Conservation (phyloP, 176 grass and related monocot genomes). For the Ampelocalamus luodianensis region DNA sequence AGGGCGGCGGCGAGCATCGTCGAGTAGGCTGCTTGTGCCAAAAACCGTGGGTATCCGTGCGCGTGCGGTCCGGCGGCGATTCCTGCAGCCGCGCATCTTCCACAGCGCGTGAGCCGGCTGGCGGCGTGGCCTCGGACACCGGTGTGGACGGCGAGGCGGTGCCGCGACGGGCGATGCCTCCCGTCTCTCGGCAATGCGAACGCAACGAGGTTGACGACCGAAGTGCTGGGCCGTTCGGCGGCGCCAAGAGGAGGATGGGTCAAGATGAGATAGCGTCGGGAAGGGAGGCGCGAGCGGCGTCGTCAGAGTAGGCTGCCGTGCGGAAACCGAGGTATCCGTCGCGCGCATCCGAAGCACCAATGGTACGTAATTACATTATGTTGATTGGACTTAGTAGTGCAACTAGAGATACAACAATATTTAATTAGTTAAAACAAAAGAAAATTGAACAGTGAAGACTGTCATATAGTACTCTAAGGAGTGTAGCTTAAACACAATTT, state of each 20-base stretch:
- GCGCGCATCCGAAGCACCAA: conserved; percentile 87
- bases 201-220: background rate
- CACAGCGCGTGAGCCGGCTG: background rate
- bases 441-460: background rate
- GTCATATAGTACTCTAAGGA: background rate
- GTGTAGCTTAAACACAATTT: background rate
- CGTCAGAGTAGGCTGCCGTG: conserved; percentile 63
- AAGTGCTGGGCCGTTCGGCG: background rate
- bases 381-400: background rate
- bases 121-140: conserved; percentile 35
- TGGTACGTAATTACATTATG: conserved; percentile 47
- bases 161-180: conserved; percentile 22
- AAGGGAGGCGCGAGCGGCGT: conserved; percentile 43
- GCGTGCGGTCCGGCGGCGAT: too few species aligned
- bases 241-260: conserved; percentile 9
- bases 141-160: conserved; percentile 43
- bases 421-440: background rate
- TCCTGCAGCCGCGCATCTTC: conserved; percentile 54
- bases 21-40: too few species aligned
- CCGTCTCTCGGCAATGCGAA: conserved; percentile 32
- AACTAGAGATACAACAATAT: background rate
- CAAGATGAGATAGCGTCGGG: conserved; percentile 1
- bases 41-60: too few species aligned
- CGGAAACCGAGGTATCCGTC: conserved; percentile 90
- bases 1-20: too few species aligned